Evolutionary conservation across 2,329 filamentous ascomycete genomes (phyloP).

Genomic region (Aspergillus brasiliensis): DNA sequence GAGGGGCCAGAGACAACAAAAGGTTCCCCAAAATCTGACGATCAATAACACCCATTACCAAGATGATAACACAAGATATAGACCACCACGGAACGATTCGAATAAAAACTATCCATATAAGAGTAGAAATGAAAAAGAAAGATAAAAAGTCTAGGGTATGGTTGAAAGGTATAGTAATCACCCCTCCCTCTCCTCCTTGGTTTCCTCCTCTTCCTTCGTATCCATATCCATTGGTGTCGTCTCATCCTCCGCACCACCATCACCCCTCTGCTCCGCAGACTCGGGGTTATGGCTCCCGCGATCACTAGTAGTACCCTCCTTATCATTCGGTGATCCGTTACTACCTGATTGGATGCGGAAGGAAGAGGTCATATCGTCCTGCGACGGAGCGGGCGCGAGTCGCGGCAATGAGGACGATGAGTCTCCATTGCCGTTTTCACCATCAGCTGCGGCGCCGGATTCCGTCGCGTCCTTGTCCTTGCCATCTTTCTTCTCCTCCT

Average conservation of each 20-base stretch:
- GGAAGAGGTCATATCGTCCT: constrained; percentile 41
- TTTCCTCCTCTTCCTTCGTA: constrained; percentile 26
- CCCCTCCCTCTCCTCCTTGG: constrained; percentile 34
- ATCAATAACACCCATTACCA: background rate
- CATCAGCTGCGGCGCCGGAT: background rate
- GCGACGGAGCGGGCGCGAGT: constrained; percentile 37
- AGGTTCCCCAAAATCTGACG: no score
- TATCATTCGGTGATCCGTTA: constrained; percentile 23
- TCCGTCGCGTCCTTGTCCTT: background rate
- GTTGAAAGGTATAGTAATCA: constrained; percentile 6
- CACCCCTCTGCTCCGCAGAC: constrained; percentile 16
- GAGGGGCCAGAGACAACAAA: constrained; percentile 3
- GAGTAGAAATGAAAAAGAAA: constrained; percentile 12
- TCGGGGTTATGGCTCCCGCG: constrained; percentile 21
- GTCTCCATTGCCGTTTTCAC: background rate
- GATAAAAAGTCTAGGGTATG: background rate
- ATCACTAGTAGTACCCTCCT: constrained; percentile 16
- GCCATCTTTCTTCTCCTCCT: background rate
- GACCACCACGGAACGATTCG: background rate
- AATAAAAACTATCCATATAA: background rate
- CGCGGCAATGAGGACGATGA: constrained; percentile 34
- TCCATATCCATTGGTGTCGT: constrained; percentile 44
- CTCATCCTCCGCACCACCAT: constrained; percentile 25
- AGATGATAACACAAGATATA: no score
- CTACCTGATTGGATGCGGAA: constrained; percentile 38